Base-by-base conservation (phyloP, 192 early-diverging fungal species). In the Chytriomyces sp. region DNA sequence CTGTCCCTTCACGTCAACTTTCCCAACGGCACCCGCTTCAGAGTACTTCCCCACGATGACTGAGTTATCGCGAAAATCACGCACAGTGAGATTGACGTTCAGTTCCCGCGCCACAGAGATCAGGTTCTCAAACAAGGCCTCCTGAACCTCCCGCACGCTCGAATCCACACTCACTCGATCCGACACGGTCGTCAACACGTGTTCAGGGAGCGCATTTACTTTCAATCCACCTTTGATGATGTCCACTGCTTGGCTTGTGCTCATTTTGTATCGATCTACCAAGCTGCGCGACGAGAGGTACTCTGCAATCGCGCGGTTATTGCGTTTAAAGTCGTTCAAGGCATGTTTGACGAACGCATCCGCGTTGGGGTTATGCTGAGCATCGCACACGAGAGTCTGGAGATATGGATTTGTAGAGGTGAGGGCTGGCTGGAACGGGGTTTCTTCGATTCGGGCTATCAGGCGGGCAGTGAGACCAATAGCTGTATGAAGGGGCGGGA, bases 151-250 rank as follows among this genome's bases (percentile, higher is more conserved):
- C 5, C 22, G 22, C 25, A 57, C n/a, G 1, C 31, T 39, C 5
- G 7, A 34, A 38, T 79, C 70, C 22, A 63, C 30, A 4, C 57
- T 57, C 38, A 82, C 66, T 40, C 80, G 70, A 59, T 82, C 65
- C 77, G 78, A 78, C 58, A 79, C 72, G 1, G 39, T 30, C 19
- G 68, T 72, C 7, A 39, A 33, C 4, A 62, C 53, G 12, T 52
- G 28, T 63, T 78, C 77, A 2, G 80, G 80, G 31, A 82, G 80
- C 4, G 77, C 80, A 44, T 82, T 82, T 14, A 78, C 76, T 73
- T 84, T 84, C 39, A 79, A 73, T 22, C 82, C 82, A 5, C 82
- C 82, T 19, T 63, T 25, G 31, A 84, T 76, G 64, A 84, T 65
- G 52, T 81, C 79, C 2, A 79, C 75, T 6, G 82, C 82, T 64